phyloP scores from a whole-genome alignment of 1,284 basidiomycete genomes.

The Somion occarium region DNA sequence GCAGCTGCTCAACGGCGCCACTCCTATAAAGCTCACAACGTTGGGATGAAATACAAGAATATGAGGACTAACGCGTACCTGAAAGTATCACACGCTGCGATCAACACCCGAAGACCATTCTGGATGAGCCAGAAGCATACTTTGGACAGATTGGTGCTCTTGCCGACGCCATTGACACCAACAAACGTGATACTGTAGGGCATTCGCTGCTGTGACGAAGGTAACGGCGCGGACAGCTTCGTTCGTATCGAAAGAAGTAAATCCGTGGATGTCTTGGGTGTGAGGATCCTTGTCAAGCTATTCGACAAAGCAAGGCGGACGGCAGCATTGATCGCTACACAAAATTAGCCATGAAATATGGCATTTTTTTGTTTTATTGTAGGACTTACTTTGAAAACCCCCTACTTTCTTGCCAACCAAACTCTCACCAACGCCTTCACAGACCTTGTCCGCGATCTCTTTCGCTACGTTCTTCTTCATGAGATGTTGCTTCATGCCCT shows the following conservation, averaged over 20 bases:
- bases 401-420: constrained; percentile 90
- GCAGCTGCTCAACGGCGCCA: constrained; percentile 96
- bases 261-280: constrained; percentile 96
- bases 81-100: constrained; percentile 99
- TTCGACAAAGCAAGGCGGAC: constrained; percentile 83
- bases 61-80: constrained; percentile 42
- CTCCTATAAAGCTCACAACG: constrained; percentile 43
- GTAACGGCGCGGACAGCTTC: constrained; percentile 64
- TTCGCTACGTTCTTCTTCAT: constrained; percentile 99
- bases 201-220: constrained; percentile 69
- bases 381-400: constrained; percentile 72
- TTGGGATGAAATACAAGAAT: constrained; percentile 1
- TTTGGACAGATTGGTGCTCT: constrained; percentile 97
- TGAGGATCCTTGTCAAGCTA: constrained; percentile 90
- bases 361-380: no score
- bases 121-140: constrained; percentile 99
- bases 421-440: constrained; percentile 86
- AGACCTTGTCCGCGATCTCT: constrained; percentile 92
- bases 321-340: constrained; percentile 75
- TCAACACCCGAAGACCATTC: constrained; percentile 89
- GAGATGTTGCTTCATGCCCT: constrained; percentile 94
- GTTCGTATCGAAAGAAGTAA: constrained; percentile 78
- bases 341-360: no score
- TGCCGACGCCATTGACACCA: constrained; percentile 99
- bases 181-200: constrained; percentile 97